phyloP scores from a whole-genome alignment of 2,329 filamentous ascomycete genomes.

The Clonostachys chloroleuca region DNA sequence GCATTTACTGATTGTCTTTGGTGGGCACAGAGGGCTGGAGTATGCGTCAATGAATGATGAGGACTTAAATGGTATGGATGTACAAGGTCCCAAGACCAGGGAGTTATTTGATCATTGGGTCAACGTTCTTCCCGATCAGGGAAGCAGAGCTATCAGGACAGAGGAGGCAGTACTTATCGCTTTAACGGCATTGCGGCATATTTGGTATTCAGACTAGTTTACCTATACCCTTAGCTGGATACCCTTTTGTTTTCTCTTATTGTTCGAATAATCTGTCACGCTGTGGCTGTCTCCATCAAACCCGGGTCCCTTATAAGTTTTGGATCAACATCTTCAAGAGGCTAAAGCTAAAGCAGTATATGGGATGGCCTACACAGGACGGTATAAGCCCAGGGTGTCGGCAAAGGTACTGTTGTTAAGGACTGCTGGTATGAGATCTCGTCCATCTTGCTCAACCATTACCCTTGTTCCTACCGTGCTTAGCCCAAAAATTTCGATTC shows the following conservation, averaged over 20 bases:
- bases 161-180: slow-evolving; percentile 81
- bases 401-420: slow-evolving; percentile 21
- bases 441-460: slow-evolving; percentile 15
- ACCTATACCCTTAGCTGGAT: slow-evolving; percentile 5
- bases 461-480: slow-evolving; percentile 17
- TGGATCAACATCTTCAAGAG: too few species aligned
- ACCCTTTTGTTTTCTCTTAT: background rate
- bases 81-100: slow-evolving; percentile 58
- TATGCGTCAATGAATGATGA: slow-evolving; percentile 62
- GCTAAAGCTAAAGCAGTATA: too few species aligned
- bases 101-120: slow-evolving; percentile 83
- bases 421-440: slow-evolving; percentile 10
- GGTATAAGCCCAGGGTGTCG: slow-evolving; percentile 16
- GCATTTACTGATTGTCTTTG: slow-evolving; percentile 75
- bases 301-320: too few species aligned
- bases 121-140: slow-evolving; percentile 75
- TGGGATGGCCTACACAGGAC: background rate
- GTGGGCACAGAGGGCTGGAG: slow-evolving; percentile 76
- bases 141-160: slow-evolving; percentile 76
- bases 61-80: slow-evolving; percentile 52
- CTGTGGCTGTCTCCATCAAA: too few species aligned
- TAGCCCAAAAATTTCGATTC: slow-evolving; percentile 15
- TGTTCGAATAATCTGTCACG: too few species aligned
- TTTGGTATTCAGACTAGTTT: slow-evolving; percentile 39
- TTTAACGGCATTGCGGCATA: slow-evolving; percentile 59